phyloP scores from a whole-genome alignment of 257 asterid genomes.

The Penstemon barbatus region DNA sequence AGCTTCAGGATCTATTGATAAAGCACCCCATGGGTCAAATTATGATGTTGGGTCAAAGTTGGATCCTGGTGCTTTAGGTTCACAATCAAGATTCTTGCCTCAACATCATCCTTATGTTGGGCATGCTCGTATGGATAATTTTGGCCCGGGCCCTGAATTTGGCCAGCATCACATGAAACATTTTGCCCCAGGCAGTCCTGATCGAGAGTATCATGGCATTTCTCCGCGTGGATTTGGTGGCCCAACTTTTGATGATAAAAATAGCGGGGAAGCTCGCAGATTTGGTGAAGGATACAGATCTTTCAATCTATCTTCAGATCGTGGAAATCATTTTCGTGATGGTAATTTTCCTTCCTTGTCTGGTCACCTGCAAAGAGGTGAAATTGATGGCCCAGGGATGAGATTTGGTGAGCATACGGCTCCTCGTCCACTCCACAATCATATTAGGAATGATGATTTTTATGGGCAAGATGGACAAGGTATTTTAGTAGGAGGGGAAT shows the following conservation, averaged over 20 bases:
- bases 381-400: slow-evolving; percentile 44
- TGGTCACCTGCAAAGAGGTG: slow-evolving; percentile 55
- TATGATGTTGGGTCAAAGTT: slow-evolving; percentile 47
- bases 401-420: slow-evolving; percentile 58
- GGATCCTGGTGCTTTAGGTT: slow-evolving; percentile 41
- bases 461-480: slow-evolving; percentile 51
- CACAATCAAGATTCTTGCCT: slow-evolving; percentile 53
- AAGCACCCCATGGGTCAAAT: slow-evolving; percentile 39
- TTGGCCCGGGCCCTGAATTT: slow-evolving; percentile 56
- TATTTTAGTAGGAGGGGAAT: slow-evolving; percentile 45
- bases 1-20: slow-evolving; percentile 48
- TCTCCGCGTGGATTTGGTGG: slow-evolving; percentile 58
- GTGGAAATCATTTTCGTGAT: slow-evolving; percentile 55
- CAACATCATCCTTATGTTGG: slow-evolving; percentile 42
- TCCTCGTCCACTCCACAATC: slow-evolving; percentile 47
- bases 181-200: slow-evolving; percentile 45
- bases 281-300: slow-evolving; percentile 55
- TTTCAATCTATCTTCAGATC: slow-evolving; percentile 48
- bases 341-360: slow-evolving; percentile 52
- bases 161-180: slow-evolving; percentile 46
- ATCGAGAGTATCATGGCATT: slow-evolving; percentile 49
- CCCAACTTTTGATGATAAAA: slow-evolving; percentile 42
- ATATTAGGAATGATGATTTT: slow-evolving; percentile 45
- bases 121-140: slow-evolving; percentile 36
- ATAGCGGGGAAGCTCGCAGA: slow-evolving; percentile 51